Base-by-base conservation (phyloP, 1,284 basidiomycete species). In the Meira nashicola region DNA sequence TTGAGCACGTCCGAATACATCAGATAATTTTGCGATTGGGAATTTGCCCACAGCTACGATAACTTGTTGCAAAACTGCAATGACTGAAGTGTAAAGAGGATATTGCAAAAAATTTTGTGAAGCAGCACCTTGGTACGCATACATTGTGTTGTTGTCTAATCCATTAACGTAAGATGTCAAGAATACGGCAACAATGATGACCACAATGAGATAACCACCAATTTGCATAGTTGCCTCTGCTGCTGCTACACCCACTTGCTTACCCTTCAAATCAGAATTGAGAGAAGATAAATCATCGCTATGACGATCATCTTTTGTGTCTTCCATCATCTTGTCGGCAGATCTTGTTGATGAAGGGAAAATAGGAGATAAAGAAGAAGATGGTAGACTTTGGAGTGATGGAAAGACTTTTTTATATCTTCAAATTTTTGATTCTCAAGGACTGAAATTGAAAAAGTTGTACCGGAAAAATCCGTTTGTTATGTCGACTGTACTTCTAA, bases 21-120 rank as follows among this genome's bases (percentile, higher is more conserved):
- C 76, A 21, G 74, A 63, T 12, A 78, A n/a, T 59, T 77, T 77
- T 21, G 68, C 75, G 58, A 78, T 65, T 43, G 74, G 67, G 58
- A 74, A 71, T 60, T 78, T 78, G 58, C 60, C 64, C 54, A 78
- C 71, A 37, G 73, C 76, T 50, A 75, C 68, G 44, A 78, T 64
- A 41, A 77, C 71, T n/a, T 61, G 59, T 58, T 78, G 74, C 2
- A 71, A 61, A 44, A 71, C 52, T 21, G 39, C 9, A 49, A 74
- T 51, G 38, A 55, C 37, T 52, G 72, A 57, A 21, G 66, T 64
- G 64, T 71, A 73, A 23, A 63, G 60, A 10, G 47, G 39, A 47
- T 47, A 66, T 14, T 64, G 28, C 8, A 57, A 55, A 58, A 70
- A 68, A 11, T 59, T 1, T 10, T 53, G 58, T 12, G 71, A 65